Conservation (phyloP, 2,329 filamentous ascomycete species). For the Xylaria sp. region DNA sequence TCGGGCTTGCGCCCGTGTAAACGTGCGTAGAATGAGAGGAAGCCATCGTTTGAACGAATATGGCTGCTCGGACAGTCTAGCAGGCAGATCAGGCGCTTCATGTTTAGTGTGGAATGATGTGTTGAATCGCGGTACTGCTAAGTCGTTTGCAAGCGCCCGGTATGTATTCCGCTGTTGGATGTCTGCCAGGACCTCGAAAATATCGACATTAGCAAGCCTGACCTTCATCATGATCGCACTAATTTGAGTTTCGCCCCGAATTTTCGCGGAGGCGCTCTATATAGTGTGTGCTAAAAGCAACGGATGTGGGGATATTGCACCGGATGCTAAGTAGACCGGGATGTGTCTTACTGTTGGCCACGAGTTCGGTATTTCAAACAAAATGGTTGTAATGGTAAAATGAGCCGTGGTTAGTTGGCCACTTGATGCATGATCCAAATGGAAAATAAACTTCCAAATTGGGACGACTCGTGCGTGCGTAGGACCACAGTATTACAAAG, state of each 20-base stretch:
- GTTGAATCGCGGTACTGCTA: conserved; percentile 47
- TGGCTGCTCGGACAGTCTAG: conserved; percentile 49
- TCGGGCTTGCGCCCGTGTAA: conserved; percentile 47
- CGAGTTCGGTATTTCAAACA: too few relatives aligned
- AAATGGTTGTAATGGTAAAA: too few relatives aligned
- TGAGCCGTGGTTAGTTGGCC: too few relatives aligned
- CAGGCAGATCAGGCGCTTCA: conserved; percentile 46
- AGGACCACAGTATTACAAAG: too few relatives aligned
- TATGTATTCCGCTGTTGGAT: conserved; percentile 5
- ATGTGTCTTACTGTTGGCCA: too few relatives aligned
- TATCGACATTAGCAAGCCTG: conserved; percentile 24
- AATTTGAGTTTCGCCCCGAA: not conserved
- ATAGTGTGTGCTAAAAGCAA: not conserved
- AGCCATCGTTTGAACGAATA: conserved; percentile 57
- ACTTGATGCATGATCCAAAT: too few relatives aligned
- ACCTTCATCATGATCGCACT: conserved; percentile 10
- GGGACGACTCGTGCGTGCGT: too few relatives aligned
- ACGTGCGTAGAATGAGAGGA: conserved; percentile 50
- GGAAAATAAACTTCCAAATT: too few relatives aligned
- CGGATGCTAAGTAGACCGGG: not conserved
- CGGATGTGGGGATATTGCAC: not conserved
- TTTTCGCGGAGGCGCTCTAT: not conserved
- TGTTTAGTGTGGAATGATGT: conserved; percentile 51
- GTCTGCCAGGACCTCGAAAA: conserved; percentile 21
- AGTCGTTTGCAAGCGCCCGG: not conserved